These are phyloP conservation scores for Hansenula lynferdii DNA, from an alignment of 1,139 yeast species.

Conservation along the genomic window DNA sequence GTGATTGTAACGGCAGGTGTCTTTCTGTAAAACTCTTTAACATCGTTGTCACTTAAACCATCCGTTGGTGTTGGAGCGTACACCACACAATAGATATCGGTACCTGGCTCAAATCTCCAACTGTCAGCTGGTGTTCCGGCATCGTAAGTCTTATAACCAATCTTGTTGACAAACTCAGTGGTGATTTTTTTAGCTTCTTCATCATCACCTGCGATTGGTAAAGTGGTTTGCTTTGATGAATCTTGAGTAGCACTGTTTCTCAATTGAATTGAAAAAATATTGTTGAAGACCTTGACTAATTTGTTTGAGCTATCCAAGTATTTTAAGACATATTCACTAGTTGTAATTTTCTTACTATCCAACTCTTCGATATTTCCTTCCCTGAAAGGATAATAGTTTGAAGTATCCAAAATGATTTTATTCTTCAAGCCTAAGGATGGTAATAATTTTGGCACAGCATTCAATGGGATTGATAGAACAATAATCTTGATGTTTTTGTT, in stretches of 20 bases:
- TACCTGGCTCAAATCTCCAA: conserved; percentile 1
- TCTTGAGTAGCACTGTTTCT: not conserved
- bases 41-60: not conserved
- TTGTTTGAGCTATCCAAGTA: not conserved
- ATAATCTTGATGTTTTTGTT: not conserved
- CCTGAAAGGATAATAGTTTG: not conserved
- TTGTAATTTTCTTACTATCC: not conserved
- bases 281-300: not conserved
- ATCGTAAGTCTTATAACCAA: not conserved
- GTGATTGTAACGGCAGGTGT: not conserved
- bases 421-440: not conserved
- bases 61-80: not conserved
- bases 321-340: not conserved
- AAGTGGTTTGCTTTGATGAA: not conserved
- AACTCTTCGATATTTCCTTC: not conserved
- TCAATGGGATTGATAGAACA: not conserved
- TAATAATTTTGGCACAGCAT: not conserved
- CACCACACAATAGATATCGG: not conserved
- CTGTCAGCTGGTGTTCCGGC: not conserved
- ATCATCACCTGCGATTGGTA: conserved; percentile 1
- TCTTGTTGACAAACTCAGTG: not conserved
- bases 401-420: not conserved
- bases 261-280: not conserved
- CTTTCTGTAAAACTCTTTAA: not conserved
- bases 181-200: not conserved